Percentiles rank a stretch among this genome's conserved stretches.
Conservation (phyloP, 345 rosid species). For the Heritiera fomes region DNA sequence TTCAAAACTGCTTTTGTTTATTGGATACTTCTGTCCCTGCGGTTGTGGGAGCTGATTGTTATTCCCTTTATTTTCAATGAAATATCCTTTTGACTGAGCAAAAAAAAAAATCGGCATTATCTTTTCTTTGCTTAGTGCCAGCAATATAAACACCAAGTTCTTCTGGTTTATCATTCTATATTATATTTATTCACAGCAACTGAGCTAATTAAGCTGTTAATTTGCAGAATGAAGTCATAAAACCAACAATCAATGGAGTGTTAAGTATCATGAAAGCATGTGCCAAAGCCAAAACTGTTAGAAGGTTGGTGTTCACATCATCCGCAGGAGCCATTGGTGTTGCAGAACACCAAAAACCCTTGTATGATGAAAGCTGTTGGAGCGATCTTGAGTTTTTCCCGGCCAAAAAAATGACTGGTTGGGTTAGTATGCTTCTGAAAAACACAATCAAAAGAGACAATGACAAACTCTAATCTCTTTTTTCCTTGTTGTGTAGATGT, state of each 20-base stretch:
- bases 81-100: too few relatives aligned
- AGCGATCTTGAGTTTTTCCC: conserved; percentile 34
- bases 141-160: too few relatives aligned
- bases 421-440: conserved; percentile 22
- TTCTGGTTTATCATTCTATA: too few relatives aligned
- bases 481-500: conserved; percentile 20
- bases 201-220: too few relatives aligned
- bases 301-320: conserved; percentile 35
- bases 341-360: conserved; percentile 2
- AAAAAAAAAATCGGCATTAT: too few relatives aligned
- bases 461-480: neutral
- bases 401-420: conserved; percentile 33
- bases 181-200: too few relatives aligned
- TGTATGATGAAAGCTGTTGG: conserved; percentile 39
- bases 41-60: too few relatives aligned
- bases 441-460: neutral
- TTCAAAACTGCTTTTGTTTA: too few relatives aligned
- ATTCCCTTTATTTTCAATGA: too few relatives aligned
- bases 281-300: conserved; percentile 27
- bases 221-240: conserved; percentile 30
- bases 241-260: conserved; percentile 35
- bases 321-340: conserved; percentile 30
- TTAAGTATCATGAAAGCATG: conserved; percentile 36
- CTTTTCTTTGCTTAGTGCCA: too few relatives aligned
- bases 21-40: too few relatives aligned